These are phyloP conservation scores for Saturnispora halmiae DNA, from an alignment of 805 yeast genomes.

Conservation along the genomic window DNA sequence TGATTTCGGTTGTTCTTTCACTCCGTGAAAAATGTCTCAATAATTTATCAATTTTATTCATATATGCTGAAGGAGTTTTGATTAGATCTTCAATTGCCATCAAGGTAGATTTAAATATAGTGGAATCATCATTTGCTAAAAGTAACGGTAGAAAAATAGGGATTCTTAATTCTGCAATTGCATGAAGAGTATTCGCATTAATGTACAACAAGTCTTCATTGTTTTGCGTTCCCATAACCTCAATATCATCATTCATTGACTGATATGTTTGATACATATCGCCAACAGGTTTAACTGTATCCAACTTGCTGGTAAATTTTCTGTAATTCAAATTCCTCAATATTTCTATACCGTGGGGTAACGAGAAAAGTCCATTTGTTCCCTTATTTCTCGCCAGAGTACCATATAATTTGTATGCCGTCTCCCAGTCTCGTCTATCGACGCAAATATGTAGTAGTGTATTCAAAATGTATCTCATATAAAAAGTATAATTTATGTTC, in stretches of 20 bases:
- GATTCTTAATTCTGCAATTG: conserved; percentile 3
- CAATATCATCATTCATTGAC: not conserved
- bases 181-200: conserved; percentile 3
- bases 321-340: conserved; percentile 4
- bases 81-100: not conserved
- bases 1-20: not conserved
- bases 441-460: conserved; percentile 5
- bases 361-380: not conserved
- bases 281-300: conserved; percentile 3
- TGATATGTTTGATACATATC: not conserved
- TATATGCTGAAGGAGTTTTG: not conserved
- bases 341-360: conserved; percentile 5
- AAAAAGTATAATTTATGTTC: not conserved
- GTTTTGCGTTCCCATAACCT: not conserved
- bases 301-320: not conserved
- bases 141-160: not conserved
- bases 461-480: conserved; percentile 3
- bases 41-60: conserved; percentile 2
- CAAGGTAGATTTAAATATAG: not conserved
- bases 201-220: not conserved
- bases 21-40: conserved; percentile 2
- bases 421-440: conserved; percentile 4
- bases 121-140: not conserved
- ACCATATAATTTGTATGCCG: conserved; percentile 4
- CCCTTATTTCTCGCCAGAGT: not conserved